phyloP scores from a whole-genome alignment of 2,329 filamentous ascomycete genomes.

The Sporothrix curviconia region DNA sequence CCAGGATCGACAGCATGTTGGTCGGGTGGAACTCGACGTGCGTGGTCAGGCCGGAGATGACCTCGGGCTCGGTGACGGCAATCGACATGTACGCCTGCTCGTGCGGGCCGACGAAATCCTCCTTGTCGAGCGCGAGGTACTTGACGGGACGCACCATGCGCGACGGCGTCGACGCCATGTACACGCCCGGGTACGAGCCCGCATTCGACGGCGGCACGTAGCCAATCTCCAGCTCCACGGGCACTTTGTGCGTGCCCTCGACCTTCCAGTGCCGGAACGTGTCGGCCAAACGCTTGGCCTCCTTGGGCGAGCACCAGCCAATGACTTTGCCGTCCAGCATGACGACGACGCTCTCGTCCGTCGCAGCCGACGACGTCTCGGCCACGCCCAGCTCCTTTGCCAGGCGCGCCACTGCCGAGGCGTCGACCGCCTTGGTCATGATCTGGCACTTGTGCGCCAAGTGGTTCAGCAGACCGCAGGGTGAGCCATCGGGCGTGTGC shows the following conservation, averaged over 20 bases:
- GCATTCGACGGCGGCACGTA: slow-evolving; percentile 81
- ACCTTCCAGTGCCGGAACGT: slow-evolving; percentile 95
- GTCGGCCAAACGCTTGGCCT: slow-evolving; percentile 75
- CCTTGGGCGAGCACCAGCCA: slow-evolving; percentile 81
- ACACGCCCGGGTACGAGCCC: slow-evolving; percentile 94
- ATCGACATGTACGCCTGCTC: slow-evolving; percentile 99
- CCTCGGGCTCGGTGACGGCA: slow-evolving; percentile 80
- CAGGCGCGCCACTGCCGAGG: slow-evolving; percentile 65
- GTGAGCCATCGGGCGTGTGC: slow-evolving; percentile 92
- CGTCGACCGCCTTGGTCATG: slow-evolving; percentile 67
- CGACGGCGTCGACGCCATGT: slow-evolving; percentile 80
- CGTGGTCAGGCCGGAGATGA: slow-evolving; percentile 80
- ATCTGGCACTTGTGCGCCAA: slow-evolving; percentile 92
- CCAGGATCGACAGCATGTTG: slow-evolving; percentile 93
- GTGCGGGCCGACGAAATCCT: slow-evolving; percentile 84
- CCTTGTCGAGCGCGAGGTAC: slow-evolving; percentile 77
- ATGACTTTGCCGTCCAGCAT: slow-evolving; percentile 86
- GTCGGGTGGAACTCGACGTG: slow-evolving; percentile 94
- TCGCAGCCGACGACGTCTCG: slow-evolving; percentile 66
- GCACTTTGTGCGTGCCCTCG: slow-evolving; percentile 72
- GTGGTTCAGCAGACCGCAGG: slow-evolving; percentile 92
- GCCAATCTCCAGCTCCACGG: slow-evolving; percentile 81
- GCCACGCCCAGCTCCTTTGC: slow-evolving; percentile 75
- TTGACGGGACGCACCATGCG: slow-evolving; percentile 89
- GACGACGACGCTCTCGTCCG: slow-evolving; percentile 78